Base-by-base conservation (phyloP, 2,329 filamentous ascomycete species). In the Sphaerulina vaccinii region DNA sequence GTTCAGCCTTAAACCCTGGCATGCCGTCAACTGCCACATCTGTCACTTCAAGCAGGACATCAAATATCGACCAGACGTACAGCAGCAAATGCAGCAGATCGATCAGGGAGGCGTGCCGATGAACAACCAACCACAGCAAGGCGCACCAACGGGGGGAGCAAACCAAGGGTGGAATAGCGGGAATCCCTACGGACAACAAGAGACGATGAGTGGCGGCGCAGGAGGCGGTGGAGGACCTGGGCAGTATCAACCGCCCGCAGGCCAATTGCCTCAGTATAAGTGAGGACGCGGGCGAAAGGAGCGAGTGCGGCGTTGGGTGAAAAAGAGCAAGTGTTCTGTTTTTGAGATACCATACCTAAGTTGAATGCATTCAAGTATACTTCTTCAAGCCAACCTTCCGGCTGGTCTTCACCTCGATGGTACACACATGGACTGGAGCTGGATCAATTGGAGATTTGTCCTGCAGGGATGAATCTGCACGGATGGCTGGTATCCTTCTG, bases 11-110 rank as follows among this genome's bases (percentile, higher is more conserved):
- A 77, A 77, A 54, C 75, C 75, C 0, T 71, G 70, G 62, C 69
- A 69, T 61, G 86, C 90, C 63, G 79, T 92, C 50, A 75, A 78
- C 53, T 92, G 87, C 74, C 79, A 83, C 64, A 83, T 90, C 68
- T 92, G 87, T 78, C 83, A 85, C 67, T 90, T 89, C 68, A 79
- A 82, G 57, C 86, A 91, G 68, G 75, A 78, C 57, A 69, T 77
- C 59, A 73, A 73, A 64, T 74, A 66, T 43, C 62, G 68, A 37
- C 68, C 69, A 7, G 69, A 71, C 50, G 69, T 70, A 9, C 62
- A 70, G 50, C 61, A 66, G 38, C 65, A 68, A 56, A 68, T 68
- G 67, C 50, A 66, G 15, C 56, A 56, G 46, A 61, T 61, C 39
- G 60, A 57, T 16, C 55, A 51, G 27, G 55, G 51, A 47, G 54